Conservation (phyloP, 495 filamentous ascomycete genomes). For the Talaromyces ruber region DNA sequence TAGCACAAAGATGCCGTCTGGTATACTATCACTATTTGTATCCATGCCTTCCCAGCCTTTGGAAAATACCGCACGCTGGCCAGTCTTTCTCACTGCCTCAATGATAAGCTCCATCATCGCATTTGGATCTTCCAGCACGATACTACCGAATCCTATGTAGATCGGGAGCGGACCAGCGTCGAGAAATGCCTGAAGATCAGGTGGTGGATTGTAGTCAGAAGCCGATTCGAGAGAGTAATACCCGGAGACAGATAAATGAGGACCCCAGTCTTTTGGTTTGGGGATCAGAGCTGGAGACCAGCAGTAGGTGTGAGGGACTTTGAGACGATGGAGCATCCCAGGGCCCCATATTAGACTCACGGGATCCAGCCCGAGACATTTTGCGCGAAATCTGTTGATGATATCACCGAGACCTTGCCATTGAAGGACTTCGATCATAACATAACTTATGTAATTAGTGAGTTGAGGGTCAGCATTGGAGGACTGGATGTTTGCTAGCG, state of each 20-base stretch:
- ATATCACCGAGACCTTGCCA: conserved; percentile 74
- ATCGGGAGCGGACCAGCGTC: conserved; percentile 58
- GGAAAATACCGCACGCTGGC: conserved; percentile 65
- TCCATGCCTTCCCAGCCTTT: conserved; percentile 76
- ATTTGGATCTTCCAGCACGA: conserved; percentile 68
- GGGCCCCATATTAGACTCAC: conserved; percentile 56
- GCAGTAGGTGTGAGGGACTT: neutral
- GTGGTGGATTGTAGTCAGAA: conserved; percentile 51
- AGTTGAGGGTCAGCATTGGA: conserved; percentile 43
- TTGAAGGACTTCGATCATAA: conserved; percentile 70
- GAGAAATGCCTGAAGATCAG: conserved; percentile 55
- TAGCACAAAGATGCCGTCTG: conserved; percentile 62
- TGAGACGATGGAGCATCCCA: neutral
- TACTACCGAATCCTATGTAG: conserved; percentile 77
- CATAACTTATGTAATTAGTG: conserved; percentile 68
- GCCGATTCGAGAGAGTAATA: conserved; percentile 65
- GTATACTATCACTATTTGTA: conserved; percentile 46
- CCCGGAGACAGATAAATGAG: conserved; percentile 61
- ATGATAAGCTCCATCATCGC: conserved; percentile 58
- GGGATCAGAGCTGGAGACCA: conserved; percentile 67
- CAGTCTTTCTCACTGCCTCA: conserved; percentile 53
- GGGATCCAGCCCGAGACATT: conserved; percentile 55
- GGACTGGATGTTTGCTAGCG: conserved; percentile 44
- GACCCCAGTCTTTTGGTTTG: conserved; percentile 68
- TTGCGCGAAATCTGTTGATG: conserved; percentile 61